Conservation (phyloP, 2,329 filamentous ascomycete genomes). For the Simplicillium aogashimaense region DNA sequence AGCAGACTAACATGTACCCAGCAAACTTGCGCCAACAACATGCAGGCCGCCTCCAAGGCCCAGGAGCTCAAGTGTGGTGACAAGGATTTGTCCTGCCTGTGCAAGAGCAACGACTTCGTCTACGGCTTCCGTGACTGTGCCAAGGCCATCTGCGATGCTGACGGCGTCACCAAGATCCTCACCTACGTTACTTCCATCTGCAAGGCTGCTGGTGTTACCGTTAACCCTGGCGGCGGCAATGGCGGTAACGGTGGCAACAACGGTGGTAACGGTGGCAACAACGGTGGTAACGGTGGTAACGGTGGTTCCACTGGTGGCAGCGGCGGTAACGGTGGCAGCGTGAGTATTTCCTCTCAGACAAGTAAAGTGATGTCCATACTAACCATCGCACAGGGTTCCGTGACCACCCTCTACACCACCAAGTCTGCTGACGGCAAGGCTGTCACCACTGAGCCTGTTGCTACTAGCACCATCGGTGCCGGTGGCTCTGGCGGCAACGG, state of each 20-base stretch:
- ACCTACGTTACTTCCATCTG: conserved; percentile 29
- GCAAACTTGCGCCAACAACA: conserved; percentile 39
- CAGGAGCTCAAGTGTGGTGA: conserved; percentile 32
- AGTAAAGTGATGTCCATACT: background rate
- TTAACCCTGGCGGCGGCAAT: conserved; percentile 3
- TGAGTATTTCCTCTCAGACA: background rate
- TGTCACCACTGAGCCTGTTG: conserved; percentile 21
- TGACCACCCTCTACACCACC: conserved; percentile 27
- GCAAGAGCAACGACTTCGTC: conserved; percentile 33
- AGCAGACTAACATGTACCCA: conserved; percentile 15
- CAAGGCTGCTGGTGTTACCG: conserved; percentile 17
- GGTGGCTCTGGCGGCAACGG: conserved; percentile 12
- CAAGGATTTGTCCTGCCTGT: conserved; percentile 34
- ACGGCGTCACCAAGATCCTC: conserved; percentile 25
- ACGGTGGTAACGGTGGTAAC: conserved; percentile 1
- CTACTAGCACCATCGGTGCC: conserved; percentile 21
- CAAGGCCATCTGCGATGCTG: conserved; percentile 26
- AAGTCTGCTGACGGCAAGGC: conserved; percentile 21
- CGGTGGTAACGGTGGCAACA: background rate
- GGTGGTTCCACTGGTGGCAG: conserved; percentile 1
- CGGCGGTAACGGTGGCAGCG: background rate
- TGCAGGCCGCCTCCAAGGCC: conserved; percentile 32
- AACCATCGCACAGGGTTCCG: conserved; percentile 6
- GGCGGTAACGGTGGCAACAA: conserved; percentile 5
- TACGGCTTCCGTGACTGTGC: conserved; percentile 44